Conservation (phyloP, 306 rosid species). For the Trifolium subterraneum region DNA sequence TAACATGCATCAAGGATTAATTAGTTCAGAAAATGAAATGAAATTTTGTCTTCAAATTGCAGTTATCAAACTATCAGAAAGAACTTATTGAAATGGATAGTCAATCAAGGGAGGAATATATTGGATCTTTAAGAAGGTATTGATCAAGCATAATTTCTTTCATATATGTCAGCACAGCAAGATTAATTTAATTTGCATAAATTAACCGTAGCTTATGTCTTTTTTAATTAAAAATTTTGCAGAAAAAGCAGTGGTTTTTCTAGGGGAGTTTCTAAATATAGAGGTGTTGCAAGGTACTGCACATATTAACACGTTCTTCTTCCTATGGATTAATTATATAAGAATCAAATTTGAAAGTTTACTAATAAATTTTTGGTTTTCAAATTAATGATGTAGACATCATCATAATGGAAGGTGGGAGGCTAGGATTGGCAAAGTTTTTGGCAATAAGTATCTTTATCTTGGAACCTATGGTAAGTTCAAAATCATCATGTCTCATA, state of each 20-base stretch:
- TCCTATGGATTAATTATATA: neutral
- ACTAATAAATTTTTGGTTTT: neutral
- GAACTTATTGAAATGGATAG: slow-evolving; percentile 80
- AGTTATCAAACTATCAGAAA: slow-evolving; percentile 65
- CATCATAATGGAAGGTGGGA: slow-evolving; percentile 98
- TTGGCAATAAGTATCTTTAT: slow-evolving; percentile 90
- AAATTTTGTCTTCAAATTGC: slow-evolving; percentile 13
- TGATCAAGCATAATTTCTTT: neutral
- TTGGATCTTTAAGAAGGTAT: slow-evolving; percentile 90
- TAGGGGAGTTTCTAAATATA: slow-evolving; percentile 92
- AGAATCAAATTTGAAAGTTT: neutral
- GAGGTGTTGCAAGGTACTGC: slow-evolving; percentile 88
- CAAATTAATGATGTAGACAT: slow-evolving; percentile 53
- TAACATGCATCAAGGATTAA: neutral
- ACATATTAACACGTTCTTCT: no score
- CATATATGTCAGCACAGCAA: neutral
- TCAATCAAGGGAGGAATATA: slow-evolving; percentile 87
- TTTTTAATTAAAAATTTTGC: slow-evolving; percentile 21
- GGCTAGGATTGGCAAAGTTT: slow-evolving; percentile 91
- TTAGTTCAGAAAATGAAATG: neutral
- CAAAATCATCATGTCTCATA: neutral
- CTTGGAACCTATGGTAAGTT: slow-evolving; percentile 85
- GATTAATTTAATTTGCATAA: neutral
- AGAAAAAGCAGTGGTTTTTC: slow-evolving; percentile 99
- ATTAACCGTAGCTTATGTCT: neutral